Evolutionary conservation across 2,329 filamentous ascomycete species (phyloP).

Genomic region (Exophiala sp.): DNA sequence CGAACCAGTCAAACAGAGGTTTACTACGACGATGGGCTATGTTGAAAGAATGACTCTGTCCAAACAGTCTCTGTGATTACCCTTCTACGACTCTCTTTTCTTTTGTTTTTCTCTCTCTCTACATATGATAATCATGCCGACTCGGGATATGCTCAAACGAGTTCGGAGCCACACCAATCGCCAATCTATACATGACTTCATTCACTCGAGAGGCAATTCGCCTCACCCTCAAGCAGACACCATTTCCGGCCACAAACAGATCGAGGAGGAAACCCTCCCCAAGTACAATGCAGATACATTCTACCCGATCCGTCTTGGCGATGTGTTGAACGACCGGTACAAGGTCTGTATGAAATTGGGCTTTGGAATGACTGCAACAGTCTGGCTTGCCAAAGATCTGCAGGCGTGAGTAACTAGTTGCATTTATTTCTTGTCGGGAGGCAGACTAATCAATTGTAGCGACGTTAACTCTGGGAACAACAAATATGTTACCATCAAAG

Average conservation of each 20-base stretch:
- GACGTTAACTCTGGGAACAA: conserved; percentile 16
- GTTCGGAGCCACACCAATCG: conserved; percentile 22
- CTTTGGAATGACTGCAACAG: conserved; percentile 41
- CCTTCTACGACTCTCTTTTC: neutral
- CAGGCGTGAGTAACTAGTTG: conserved; percentile 20
- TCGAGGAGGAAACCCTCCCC: conserved; percentile 42
- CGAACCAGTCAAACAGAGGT: neutral
- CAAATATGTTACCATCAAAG: conserved; percentile 37
- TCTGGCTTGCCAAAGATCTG: conserved; percentile 43
- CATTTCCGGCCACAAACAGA: conserved; percentile 24
- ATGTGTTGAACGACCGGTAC: conserved; percentile 38
- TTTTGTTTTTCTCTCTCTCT: conserved; percentile 3
- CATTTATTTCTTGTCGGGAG: neutral
- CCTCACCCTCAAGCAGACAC: conserved; percentile 23
- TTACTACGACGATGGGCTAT: neutral
- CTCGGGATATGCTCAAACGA: conserved; percentile 22
- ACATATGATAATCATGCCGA: conserved; percentile 3
- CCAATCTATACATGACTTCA: conserved; percentile 16
- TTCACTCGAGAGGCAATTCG: conserved; percentile 21
- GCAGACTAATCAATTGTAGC: conserved; percentile 7
- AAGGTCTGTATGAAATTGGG: conserved; percentile 42
- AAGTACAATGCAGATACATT: conserved; percentile 36
- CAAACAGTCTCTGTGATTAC: neutral
- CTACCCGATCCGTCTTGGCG: conserved; percentile 39
- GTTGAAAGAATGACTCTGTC: neutral